Evolutionary conservation across 2,329 filamentous ascomycete genomes (phyloP).

Genomic region (Leptographium lundbergii): DNA sequence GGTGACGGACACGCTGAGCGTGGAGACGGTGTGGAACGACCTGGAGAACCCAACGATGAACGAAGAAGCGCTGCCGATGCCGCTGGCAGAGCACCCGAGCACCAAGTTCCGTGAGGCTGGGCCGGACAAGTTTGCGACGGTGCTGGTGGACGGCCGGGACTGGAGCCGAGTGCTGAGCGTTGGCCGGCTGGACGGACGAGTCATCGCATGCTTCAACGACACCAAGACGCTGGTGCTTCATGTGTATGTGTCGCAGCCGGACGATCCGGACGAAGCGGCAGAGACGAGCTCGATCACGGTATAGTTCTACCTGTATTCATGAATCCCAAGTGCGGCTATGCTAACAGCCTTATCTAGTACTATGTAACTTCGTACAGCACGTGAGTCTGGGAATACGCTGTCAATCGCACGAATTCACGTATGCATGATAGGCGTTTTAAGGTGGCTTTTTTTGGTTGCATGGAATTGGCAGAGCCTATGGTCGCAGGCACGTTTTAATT

Average conservation of each 20-base stretch:
- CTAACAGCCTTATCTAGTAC: slow-evolving; percentile 15
- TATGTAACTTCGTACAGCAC: slow-evolving; percentile 16
- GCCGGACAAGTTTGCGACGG: slow-evolving; percentile 75
- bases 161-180: slow-evolving; percentile 94
- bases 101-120: slow-evolving; percentile 65
- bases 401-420: too few relatives aligned
- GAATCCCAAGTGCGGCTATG: too few relatives aligned
- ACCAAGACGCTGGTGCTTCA: slow-evolving; percentile 73
- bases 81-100: slow-evolving; percentile 68
- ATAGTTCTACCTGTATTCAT: slow-evolving; percentile 16
- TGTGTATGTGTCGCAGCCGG: slow-evolving; percentile 63
- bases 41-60: slow-evolving; percentile 83
- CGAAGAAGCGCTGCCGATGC: slow-evolving; percentile 57
- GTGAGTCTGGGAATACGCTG: too few relatives aligned
- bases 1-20: slow-evolving; percentile 70
- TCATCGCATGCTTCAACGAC: slow-evolving; percentile 83
- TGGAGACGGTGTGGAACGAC: slow-evolving; percentile 74
- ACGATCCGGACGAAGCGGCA: slow-evolving; percentile 38
- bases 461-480: too few relatives aligned
- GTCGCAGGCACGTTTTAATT: too few relatives aligned
- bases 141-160: slow-evolving; percentile 83
- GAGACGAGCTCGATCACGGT: slow-evolving; percentile 70
- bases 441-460: neutral
- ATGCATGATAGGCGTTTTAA: neutral
- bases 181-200: slow-evolving; percentile 73